Evolutionary conservation across 768 basidiomycete species (phyloP).

Genomic region (Neoboletus magnificus): DNA sequence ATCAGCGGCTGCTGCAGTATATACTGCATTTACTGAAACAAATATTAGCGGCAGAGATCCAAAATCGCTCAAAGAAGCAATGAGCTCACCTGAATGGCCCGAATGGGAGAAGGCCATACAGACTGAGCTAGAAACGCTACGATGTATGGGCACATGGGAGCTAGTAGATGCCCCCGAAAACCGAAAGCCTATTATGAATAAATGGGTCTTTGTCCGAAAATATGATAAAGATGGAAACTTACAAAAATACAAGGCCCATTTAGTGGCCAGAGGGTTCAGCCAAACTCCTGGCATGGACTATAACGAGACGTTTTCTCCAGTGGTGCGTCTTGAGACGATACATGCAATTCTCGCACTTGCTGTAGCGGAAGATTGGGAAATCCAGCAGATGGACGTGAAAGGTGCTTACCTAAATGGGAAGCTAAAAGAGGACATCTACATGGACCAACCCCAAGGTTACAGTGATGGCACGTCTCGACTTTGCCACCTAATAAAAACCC

Average conservation of each 20-base stretch:
- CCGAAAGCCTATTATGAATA: constrained; percentile 3
- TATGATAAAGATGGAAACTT: not conserved
- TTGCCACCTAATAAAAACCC: too few relatives aligned
- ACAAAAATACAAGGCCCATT: constrained; percentile 28
- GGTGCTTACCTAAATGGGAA: not conserved
- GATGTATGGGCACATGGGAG: too few relatives aligned
- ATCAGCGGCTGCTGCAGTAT: too few relatives aligned
- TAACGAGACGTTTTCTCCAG: not conserved
- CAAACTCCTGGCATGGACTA: constrained; percentile 33
- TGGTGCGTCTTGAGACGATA: not conserved
- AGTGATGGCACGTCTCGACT: too few relatives aligned
- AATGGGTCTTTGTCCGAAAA: constrained; percentile 25
- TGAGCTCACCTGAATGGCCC: too few relatives aligned
- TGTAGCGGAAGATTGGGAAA: not conserved
- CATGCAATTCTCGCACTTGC: not conserved
- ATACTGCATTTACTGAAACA: too few relatives aligned
- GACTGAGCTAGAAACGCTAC: too few relatives aligned
- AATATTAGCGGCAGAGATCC: too few relatives aligned
- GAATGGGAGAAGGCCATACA: too few relatives aligned
- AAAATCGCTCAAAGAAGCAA: too few relatives aligned
- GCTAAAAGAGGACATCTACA: not conserved
- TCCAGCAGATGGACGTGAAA: constrained; percentile 3
- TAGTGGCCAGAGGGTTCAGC: constrained; percentile 39
- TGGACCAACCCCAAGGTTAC: too few relatives aligned
- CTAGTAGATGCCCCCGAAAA: too few relatives aligned